Evolutionary conservation across 768 basidiomycete genomes (phyloP).

Genomic region (Lentinula sp.): DNA sequence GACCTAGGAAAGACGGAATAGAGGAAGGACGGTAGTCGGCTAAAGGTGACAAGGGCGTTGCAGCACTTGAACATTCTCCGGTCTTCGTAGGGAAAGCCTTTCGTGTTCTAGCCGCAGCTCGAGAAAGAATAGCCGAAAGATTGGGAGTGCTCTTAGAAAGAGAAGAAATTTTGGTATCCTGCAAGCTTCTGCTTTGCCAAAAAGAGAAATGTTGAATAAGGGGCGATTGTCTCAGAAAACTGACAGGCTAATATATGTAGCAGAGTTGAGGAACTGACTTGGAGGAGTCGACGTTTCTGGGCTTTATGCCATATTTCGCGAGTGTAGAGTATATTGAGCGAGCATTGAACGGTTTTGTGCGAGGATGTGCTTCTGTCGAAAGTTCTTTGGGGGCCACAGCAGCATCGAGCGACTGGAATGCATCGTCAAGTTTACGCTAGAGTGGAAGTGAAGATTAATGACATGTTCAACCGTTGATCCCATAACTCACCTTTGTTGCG

Average conservation of each 20-base stretch:
- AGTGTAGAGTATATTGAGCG: slow-evolving; percentile 73
- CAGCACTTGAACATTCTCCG: slow-evolving; percentile 18
- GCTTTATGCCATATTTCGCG: slow-evolving; percentile 68
- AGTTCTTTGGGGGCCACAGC: slow-evolving; percentile 33
- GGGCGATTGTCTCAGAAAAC: slow-evolving; percentile 4
- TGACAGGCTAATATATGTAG: not conserved
- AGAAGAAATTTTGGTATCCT: slow-evolving; percentile 7
- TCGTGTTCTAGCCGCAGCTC: slow-evolving; percentile 52
- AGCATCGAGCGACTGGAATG: slow-evolving; percentile 63
- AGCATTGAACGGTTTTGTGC: slow-evolving; percentile 43
- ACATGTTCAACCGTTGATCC: not conserved
- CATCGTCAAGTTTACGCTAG: slow-evolving; percentile 80
- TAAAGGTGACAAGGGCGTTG: slow-evolving; percentile 22
- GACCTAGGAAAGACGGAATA: slow-evolving; percentile 61
- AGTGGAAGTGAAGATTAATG: not conserved
- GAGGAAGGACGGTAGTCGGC: slow-evolving; percentile 80
- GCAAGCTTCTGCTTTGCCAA: not conserved
- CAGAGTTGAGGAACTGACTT: slow-evolving; percentile 6
- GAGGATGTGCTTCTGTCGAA: slow-evolving; percentile 36
- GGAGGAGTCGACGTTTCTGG: slow-evolving; percentile 36
- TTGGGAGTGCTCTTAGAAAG: slow-evolving; percentile 60
- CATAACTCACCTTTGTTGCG: not conserved
- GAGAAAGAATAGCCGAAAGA: slow-evolving; percentile 65
- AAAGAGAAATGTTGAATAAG: slow-evolving; percentile 3
- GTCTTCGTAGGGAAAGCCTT: slow-evolving; percentile 43